These are phyloP conservation scores for Nemophila menziesii DNA, from an alignment of 257 asterid genomes.

Conservation along the genomic window DNA sequence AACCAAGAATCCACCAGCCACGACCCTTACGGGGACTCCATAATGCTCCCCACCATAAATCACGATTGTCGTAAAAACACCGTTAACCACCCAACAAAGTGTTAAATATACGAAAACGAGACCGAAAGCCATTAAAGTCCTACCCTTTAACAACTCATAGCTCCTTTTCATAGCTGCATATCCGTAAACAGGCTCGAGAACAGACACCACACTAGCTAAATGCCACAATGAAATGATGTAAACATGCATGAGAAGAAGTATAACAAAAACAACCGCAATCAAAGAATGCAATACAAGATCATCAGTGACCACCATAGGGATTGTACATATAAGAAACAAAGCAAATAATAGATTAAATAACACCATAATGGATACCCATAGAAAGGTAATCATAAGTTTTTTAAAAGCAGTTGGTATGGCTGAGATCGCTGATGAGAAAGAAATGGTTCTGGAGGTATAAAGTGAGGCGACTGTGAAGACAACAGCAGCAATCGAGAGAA, in stretches of 20 bases:
- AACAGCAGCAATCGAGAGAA: slow-evolving; percentile 84
- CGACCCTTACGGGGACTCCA: slow-evolving; percentile 47
- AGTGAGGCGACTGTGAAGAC: slow-evolving; percentile 89
- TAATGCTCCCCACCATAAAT: slow-evolving; percentile 70
- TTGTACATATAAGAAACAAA: slow-evolving; percentile 47
- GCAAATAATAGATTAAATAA: slow-evolving; percentile 49
- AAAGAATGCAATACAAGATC: slow-evolving; percentile 44
- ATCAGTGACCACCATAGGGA: slow-evolving; percentile 54
- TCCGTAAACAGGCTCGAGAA: slow-evolving; percentile 67
- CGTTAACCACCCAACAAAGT: slow-evolving; percentile 50
- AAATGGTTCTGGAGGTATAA: slow-evolving; percentile 75
- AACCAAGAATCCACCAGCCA: slow-evolving; percentile 81
- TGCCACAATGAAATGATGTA: slow-evolving; percentile 89
- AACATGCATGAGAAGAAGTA: slow-evolving; percentile 71
- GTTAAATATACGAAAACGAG: slow-evolving; percentile 63
- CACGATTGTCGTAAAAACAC: slow-evolving; percentile 52
- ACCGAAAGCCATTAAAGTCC: slow-evolving; percentile 39
- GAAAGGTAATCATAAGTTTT: slow-evolving; percentile 65
- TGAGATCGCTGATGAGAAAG: slow-evolving; percentile 53
- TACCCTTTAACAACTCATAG: slow-evolving; percentile 57
- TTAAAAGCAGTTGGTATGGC: slow-evolving; percentile 71
- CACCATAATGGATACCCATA: slow-evolving; percentile 72
- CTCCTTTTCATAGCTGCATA: slow-evolving; percentile 69
- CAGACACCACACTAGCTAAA: slow-evolving; percentile 84
- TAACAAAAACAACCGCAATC: slow-evolving; percentile 33